phyloP scores from a whole-genome alignment of 2,329 filamentous ascomycete species.

The Cladosporium sp. region DNA sequence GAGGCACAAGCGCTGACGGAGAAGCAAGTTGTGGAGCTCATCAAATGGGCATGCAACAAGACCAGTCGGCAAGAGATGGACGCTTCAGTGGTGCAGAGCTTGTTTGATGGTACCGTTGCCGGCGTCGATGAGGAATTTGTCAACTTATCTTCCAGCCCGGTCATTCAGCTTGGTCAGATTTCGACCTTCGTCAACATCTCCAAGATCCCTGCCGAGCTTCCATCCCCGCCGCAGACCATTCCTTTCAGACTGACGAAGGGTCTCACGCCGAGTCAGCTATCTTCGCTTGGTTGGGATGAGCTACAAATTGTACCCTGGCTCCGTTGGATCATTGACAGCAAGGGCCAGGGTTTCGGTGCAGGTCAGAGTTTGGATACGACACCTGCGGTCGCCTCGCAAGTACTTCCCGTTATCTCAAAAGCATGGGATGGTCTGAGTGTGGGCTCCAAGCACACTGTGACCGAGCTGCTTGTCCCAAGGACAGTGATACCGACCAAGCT shows the following conservation, averaged over 20 bases:
- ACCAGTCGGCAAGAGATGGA: conserved; percentile 74
- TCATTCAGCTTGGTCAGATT: conserved; percentile 77
- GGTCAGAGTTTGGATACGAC: conserved; percentile 72
- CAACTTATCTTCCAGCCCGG: conserved; percentile 61
- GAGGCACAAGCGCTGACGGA: conserved; percentile 79
- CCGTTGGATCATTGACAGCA: conserved; percentile 72
- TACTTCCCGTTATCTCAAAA: conserved; percentile 81
- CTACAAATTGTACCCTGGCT: conserved; percentile 86
- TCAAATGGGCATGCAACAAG: conserved; percentile 79
- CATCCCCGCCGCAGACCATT: conserved; percentile 78
- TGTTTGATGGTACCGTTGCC: conserved; percentile 80
- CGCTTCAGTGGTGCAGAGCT: conserved; percentile 61
- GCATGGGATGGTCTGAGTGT: conserved; percentile 80
- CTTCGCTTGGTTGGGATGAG: conserved; percentile 82
- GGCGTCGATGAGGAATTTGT: conserved; percentile 58
- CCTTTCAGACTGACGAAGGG: conserved; percentile 79
- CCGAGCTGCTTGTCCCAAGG: conserved; percentile 64
- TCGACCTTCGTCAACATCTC: conserved; percentile 73
- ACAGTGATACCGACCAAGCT: conserved; percentile 86
- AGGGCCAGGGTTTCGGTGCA: conserved; percentile 59
- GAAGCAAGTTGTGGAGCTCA: conserved; percentile 76
- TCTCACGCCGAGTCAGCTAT: conserved; percentile 67
- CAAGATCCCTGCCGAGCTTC: conserved; percentile 78
- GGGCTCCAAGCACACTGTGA: conserved; percentile 65
- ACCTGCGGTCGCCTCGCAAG: conserved; percentile 71